Percentiles rank a stretch among this genome's conserved stretches.
These are phyloP conservation scores for Trypanosoma lewisi DNA, from an alignment of 208 protist species.

Conservation along the genomic window DNA sequence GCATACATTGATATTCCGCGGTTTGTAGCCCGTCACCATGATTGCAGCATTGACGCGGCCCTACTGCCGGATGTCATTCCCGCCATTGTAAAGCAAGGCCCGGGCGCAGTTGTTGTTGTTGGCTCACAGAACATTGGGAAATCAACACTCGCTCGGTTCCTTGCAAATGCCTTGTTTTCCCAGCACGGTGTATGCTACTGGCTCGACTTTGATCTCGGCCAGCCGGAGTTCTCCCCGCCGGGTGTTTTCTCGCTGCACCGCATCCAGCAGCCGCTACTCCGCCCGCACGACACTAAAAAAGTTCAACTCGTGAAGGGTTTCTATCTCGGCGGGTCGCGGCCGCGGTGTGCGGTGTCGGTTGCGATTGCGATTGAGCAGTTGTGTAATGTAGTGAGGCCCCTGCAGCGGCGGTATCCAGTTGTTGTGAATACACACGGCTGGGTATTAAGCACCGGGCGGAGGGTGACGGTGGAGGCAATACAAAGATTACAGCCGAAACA, in stretches of 20 bases:
- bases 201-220: slow-evolving; percentile 85
- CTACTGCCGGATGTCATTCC: slow-evolving; percentile 63
- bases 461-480: slow-evolving; percentile 72
- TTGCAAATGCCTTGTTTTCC: slow-evolving; percentile 74
- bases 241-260: slow-evolving; percentile 62
- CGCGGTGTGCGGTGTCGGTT: slow-evolving; percentile 43
- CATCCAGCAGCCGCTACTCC: slow-evolving; percentile 54
- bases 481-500: slow-evolving; percentile 64
- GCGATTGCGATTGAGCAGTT: slow-evolving; percentile 51
- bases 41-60: slow-evolving; percentile 40
- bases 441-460: slow-evolving; percentile 78
- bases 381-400: slow-evolving; percentile 28
- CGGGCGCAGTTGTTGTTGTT: slow-evolving; percentile 62
- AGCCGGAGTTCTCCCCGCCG: slow-evolving; percentile 84
- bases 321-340: slow-evolving; percentile 53
- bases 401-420: slow-evolving; percentile 51
- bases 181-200: slow-evolving; percentile 75
- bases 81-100: slow-evolving; percentile 28
- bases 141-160: slow-evolving; percentile 76
- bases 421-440: slow-evolving; percentile 92
- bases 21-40: slow-evolving; percentile 53
- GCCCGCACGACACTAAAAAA: slow-evolving; percentile 34
- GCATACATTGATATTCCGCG: slow-evolving; percentile 68
- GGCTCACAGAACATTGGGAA: slow-evolving; percentile 82
- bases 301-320: slow-evolving; percentile 39